These are phyloP conservation scores for Gonapodya sp. DNA, from an alignment of 192 early-diverging fungal genomes.

Conservation along the genomic window DNA sequence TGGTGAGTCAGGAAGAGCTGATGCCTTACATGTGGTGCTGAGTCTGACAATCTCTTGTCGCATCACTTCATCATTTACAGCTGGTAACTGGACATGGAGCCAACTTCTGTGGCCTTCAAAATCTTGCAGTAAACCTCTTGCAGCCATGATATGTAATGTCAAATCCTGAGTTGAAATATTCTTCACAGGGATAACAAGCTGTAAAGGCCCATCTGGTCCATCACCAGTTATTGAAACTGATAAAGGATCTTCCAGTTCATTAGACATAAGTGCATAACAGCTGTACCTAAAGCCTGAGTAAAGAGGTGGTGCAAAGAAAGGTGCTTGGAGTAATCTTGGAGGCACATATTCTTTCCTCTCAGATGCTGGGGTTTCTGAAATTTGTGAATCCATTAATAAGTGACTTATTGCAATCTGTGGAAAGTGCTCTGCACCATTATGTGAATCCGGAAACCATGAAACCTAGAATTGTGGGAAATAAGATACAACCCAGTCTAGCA, in stretches of 20 bases:
- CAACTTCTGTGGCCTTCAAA: constrained; percentile 7
- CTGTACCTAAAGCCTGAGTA: constrained; percentile 24
- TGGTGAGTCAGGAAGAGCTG: background rate
- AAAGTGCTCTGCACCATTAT: background rate
- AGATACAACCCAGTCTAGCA: background rate
- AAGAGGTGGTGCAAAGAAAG: constrained; percentile 5
- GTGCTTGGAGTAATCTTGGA: background rate
- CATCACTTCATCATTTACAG: background rate
- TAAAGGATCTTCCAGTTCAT: constrained; percentile 14
- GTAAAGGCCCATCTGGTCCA: constrained; percentile 27
- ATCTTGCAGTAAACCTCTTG: constrained; percentile 29
- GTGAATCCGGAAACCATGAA: background rate
- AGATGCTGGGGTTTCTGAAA: background rate
- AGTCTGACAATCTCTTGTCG: background rate
- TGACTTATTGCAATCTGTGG: background rate
- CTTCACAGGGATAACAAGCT: constrained; percentile 27
- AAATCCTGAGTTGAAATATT: background rate
- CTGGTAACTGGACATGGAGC: background rate
- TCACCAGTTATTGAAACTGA: constrained; percentile 20
- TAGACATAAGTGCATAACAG: constrained; percentile 26
- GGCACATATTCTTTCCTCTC: no score
- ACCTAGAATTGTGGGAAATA: background rate
- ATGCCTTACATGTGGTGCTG: background rate
- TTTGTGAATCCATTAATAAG: background rate
- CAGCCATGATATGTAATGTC: constrained; percentile 26